Evolutionary conservation across 129 eudicot genomes (phyloP).

Genomic region (Tanacetum coccineum): DNA sequence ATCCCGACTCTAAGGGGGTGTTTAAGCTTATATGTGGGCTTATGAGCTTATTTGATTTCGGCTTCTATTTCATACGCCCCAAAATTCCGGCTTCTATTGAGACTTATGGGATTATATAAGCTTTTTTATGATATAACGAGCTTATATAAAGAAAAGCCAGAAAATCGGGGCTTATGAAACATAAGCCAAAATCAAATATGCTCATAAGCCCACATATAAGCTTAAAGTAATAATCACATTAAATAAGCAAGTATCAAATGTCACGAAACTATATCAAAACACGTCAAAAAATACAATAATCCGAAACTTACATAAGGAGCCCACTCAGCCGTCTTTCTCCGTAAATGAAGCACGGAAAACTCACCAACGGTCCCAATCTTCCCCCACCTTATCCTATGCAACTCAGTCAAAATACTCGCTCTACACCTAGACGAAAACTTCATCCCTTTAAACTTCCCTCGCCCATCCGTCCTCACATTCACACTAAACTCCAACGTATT

Average conservation of each 20-base stretch:
- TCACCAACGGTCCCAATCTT: slow-evolving; percentile 65
- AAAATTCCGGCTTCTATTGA: too few relatives aligned
- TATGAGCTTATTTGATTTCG: too few relatives aligned
- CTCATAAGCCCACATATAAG: too few relatives aligned
- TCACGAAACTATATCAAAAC: slow-evolving; percentile 8
- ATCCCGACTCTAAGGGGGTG: too few relatives aligned
- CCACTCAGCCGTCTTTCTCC: slow-evolving; percentile 84
- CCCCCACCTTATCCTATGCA: slow-evolving; percentile 82
- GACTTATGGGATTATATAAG: too few relatives aligned
- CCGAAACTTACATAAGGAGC: slow-evolving; percentile 63
- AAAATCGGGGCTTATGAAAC: too few relatives aligned
- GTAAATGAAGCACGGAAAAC: slow-evolving; percentile 78
- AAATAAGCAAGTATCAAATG: slow-evolving; percentile 2
- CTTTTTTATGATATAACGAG: too few relatives aligned
- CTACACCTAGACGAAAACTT: slow-evolving; percentile 79
- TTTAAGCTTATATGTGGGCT: too few relatives aligned
- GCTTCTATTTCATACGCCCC: too few relatives aligned
- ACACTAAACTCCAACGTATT: slow-evolving; percentile 65
- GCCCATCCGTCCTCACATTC: slow-evolving; percentile 84
- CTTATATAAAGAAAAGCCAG: too few relatives aligned
- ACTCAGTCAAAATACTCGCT: slow-evolving; percentile 84
- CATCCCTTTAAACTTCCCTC: slow-evolving; percentile 74
- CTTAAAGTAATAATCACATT: neutral
- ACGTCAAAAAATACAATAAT: neutral
- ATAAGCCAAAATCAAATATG: too few relatives aligned